These are phyloP conservation scores for Rubus parviflorus DNA, from an alignment of 306 rosid genomes.

Conservation along the genomic window DNA sequence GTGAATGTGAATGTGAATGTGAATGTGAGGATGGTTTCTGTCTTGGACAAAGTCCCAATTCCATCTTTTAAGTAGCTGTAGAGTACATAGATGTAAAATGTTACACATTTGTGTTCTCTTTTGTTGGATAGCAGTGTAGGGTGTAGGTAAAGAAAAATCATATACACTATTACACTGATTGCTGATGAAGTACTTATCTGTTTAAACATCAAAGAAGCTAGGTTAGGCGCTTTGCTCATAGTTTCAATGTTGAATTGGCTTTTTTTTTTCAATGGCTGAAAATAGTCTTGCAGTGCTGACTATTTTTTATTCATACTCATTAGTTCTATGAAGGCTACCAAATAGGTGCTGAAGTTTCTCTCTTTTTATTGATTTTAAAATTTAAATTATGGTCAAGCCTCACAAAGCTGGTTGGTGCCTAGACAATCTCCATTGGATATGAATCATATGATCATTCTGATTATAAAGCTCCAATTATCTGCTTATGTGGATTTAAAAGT, in stretches of 20 bases:
- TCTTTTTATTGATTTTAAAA: not conserved
- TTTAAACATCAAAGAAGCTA: not conserved
- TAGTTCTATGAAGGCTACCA: no score
- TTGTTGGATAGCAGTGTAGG: not conserved
- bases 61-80: not conserved
- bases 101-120: not conserved
- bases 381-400: not conserved
- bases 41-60: not conserved
- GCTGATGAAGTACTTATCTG: not conserved
- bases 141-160: not conserved
- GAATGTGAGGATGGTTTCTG: not conserved
- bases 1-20: not conserved
- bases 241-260: slow-evolving; percentile 1
- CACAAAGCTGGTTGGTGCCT: slow-evolving; percentile 2
- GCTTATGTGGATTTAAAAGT: not conserved
- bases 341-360: not conserved
- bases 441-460: not conserved
- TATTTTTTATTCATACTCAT: not conserved
- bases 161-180: not conserved
- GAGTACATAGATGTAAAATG: not conserved
- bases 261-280: not conserved
- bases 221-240: not conserved
- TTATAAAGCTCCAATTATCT: not conserved
- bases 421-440: slow-evolving; percentile 7
- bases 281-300: not conserved